Base-by-base conservation (phyloP, 345 rosid species). In the Acer negundo region DNA sequence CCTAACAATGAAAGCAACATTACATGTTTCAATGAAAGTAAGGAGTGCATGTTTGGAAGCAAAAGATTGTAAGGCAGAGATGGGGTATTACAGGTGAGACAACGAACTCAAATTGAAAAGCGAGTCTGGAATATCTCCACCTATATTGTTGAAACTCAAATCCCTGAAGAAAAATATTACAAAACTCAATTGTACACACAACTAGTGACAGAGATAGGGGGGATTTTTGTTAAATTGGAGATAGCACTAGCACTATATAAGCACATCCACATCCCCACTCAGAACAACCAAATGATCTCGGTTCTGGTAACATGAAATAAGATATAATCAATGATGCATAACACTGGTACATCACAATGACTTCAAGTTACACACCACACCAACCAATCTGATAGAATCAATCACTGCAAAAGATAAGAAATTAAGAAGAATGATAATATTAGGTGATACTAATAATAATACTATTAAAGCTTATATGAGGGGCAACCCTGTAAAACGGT, bases 101-200 rank as follows among this genome's bases (percentile, higher is more conserved):
- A 83, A 84, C 62, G 59, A 44, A 70, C 7, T 65, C 62, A 76
- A 66, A 62, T 26, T 82, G 84, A 85, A 83, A 67, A 61, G 67
- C 70, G 80, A 67, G 28, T 79, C 62, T 81, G 80, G 75, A 69
- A 85, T 77, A 78, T 73, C 67, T 24, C 86, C 81, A 38, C 81
- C 77, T 63, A 85, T 61, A 69, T 72, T 75, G 85, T 86, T 86
- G 81, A 81, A 86, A 79, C 86, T 83, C 67, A 83, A 79, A 61
- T 83, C 88, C 83, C 86, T 85, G 69, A 28, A 77, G 67, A 28
- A 70, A 1, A 28, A 40, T 35, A 35, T 35, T 4, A 35, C 9
- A 42, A 42, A 42, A 42, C 46, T 7, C 46, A 42, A 9, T 8
- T 9, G 31, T 28, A 28, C 46, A 42, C 9, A 67, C 4, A 42